These are phyloP conservation scores for Ganoderma leucocontextum DNA, from an alignment of 1,284 basidiomycete genomes.

Conservation along the genomic window DNA sequence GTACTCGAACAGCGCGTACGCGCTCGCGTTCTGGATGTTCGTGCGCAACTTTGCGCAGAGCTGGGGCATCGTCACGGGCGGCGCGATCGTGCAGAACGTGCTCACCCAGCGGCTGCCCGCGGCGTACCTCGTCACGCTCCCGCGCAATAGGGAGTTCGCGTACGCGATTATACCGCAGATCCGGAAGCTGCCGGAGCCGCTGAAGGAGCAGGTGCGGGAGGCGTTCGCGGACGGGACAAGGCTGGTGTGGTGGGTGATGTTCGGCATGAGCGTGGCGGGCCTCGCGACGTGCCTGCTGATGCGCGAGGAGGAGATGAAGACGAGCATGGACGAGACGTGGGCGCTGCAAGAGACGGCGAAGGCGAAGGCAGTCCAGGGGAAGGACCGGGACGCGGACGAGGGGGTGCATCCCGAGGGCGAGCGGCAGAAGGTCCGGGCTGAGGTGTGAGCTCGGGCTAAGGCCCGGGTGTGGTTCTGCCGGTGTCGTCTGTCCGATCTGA, in stretches of 20 bases:
- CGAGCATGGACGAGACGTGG: conserved; percentile 23
- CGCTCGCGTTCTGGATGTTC: conserved; percentile 45
- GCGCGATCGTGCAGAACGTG: conserved; percentile 31
- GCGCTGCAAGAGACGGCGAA: conserved; percentile 28
- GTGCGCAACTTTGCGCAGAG: conserved; percentile 39
- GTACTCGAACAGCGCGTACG: conserved; percentile 39
- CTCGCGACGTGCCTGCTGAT: conserved; percentile 24
- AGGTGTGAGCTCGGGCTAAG: neutral
- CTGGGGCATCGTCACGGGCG: conserved; percentile 32
- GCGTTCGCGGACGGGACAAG: conserved; percentile 28
- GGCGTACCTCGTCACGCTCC: conserved; percentile 22
- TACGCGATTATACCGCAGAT: conserved; percentile 31
- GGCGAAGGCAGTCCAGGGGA: neutral
- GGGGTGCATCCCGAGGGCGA: neutral
- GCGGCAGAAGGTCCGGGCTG: conserved; percentile 1
- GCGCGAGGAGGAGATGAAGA: conserved; percentile 25
- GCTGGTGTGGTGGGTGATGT: conserved; percentile 31
- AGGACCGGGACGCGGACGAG: neutral
- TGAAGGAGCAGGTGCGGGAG: conserved; percentile 24
- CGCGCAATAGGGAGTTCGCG: conserved; percentile 27
- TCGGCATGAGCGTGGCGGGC: conserved; percentile 22
- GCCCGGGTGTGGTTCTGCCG: neutral
- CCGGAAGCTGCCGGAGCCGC: conserved; percentile 14
- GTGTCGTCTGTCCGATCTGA: neutral
- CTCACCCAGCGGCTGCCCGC: conserved; percentile 23